Percentiles rank a stretch among this genome's conserved stretches.
Conservation (phyloP, 2,329 filamentous ascomycete species). For the Amesomyces nigricolor region DNA sequence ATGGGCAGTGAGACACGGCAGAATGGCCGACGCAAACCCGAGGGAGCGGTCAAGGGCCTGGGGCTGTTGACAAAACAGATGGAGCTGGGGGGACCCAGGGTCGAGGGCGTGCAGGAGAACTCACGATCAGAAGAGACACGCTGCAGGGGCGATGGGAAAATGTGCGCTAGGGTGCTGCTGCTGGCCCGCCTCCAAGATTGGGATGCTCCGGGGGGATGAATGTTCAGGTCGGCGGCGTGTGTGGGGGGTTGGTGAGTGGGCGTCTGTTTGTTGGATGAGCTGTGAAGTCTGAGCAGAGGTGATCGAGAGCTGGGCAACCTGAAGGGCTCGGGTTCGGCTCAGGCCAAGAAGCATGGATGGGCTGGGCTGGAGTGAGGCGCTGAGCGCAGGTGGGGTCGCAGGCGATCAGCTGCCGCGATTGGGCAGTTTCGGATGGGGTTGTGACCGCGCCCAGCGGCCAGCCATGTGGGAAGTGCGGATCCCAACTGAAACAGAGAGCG, state of each 20-base stretch:
- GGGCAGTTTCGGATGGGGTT: slow-evolving; percentile 4
- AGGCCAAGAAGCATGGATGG: not conserved
- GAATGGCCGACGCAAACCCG: slow-evolving; percentile 17
- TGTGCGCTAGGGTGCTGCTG: not conserved
- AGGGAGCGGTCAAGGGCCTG: slow-evolving; percentile 21
- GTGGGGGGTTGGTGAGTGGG: not conserved
- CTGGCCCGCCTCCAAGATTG: slow-evolving; percentile 1
- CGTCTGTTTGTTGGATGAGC: not conserved
- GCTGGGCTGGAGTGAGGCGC: slow-evolving; percentile 1
- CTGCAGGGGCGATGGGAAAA: not conserved
- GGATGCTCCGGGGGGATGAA: not conserved
- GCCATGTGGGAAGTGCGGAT: slow-evolving; percentile 13
- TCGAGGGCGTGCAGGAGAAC: slow-evolving; percentile 2
- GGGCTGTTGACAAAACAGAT: not conserved
- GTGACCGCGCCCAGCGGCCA: not conserved
- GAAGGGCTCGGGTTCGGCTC: not conserved
- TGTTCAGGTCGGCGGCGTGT: not conserved
- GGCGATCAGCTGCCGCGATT: slow-evolving; percentile 4
- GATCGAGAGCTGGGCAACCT: not conserved
- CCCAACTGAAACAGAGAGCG: slow-evolving; percentile 8
- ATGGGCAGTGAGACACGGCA: slow-evolving; percentile 7
- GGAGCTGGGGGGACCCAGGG: not conserved
- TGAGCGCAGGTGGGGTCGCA: slow-evolving; percentile 8
- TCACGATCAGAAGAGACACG: not conserved
- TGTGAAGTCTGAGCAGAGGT: not conserved